Evolutionary conservation across 1,284 basidiomycete genomes (phyloP).

Genomic region (Rhodotorula sp.): DNA sequence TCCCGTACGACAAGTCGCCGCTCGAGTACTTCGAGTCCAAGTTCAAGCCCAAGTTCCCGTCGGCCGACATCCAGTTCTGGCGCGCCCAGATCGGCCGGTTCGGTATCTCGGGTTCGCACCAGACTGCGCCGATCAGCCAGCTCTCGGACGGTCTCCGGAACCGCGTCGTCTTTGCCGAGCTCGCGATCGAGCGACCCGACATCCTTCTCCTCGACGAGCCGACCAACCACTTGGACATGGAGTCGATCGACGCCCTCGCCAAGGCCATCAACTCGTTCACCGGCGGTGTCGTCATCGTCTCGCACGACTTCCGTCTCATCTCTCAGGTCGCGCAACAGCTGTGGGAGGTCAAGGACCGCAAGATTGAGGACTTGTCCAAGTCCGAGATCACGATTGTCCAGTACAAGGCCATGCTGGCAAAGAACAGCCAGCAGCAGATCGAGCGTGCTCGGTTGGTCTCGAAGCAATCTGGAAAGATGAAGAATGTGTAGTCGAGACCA

Average conservation of each 20-base stretch:
- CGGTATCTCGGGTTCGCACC: conserved; percentile 90
- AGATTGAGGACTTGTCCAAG: conserved; percentile 87
- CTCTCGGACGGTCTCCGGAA: conserved; percentile 95
- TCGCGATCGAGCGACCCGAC: conserved; percentile 56
- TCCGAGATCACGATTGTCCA: conserved; percentile 4
- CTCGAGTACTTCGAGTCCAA: conserved; percentile 90
- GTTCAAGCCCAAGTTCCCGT: conserved; percentile 83
- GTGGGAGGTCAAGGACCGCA: conserved; percentile 96
- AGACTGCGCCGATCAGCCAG: conserved; percentile 87
- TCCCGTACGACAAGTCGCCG: conserved; percentile 88
- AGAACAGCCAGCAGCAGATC: conserved; percentile 68
- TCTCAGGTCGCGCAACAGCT: conserved; percentile 92
- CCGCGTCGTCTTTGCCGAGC: conserved; percentile 87
- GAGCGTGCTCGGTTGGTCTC: conserved; percentile 91
- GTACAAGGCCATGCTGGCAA: conserved; percentile 57
- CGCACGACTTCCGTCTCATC: conserved; percentile 57
- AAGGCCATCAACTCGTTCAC: conserved; percentile 93
- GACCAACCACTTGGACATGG: conserved; percentile 92
- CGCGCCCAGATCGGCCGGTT: conserved; percentile 91
- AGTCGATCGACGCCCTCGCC: conserved; percentile 92
- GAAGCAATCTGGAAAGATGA: conserved; percentile 41
- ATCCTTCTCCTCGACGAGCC: conserved; percentile 62
- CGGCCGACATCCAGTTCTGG: conserved; percentile 93
- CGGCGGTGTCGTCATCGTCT: conserved; percentile 96
- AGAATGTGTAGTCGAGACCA: conserved; percentile 12